Percentiles rank a stretch among this genome's conserved stretches.
Conservation (phyloP, 2,329 filamentous ascomycete species). For the Bipolaris victoriae region DNA sequence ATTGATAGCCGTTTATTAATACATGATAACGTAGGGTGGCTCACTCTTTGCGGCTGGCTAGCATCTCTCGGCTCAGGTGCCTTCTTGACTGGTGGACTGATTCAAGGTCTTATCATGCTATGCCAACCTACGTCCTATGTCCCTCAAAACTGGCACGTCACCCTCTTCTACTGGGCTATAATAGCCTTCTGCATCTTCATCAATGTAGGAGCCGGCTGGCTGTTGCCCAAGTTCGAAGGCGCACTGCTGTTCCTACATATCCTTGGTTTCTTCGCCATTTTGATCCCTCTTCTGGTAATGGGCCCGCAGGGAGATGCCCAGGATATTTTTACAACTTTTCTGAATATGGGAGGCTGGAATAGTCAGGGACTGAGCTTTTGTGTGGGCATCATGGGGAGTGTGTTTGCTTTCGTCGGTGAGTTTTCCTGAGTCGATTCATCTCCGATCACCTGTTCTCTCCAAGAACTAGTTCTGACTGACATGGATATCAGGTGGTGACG, state of each 20-base stretch:
- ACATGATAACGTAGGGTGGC: slow-evolving; percentile 44
- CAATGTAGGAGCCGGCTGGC: slow-evolving; percentile 53
- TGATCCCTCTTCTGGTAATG: slow-evolving; percentile 55
- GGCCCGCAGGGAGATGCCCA: slow-evolving; percentile 47
- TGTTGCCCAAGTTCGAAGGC: slow-evolving; percentile 57
- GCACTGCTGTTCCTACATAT: slow-evolving; percentile 56
- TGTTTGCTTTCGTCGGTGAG: slow-evolving; percentile 46
- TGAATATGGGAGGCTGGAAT: slow-evolving; percentile 54
- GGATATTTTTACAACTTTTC: slow-evolving; percentile 55
- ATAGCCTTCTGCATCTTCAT: slow-evolving; percentile 49
- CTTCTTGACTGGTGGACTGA: slow-evolving; percentile 35
- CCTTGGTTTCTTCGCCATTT: slow-evolving; percentile 57
- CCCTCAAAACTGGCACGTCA: slow-evolving; percentile 56
- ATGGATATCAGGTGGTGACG: slow-evolving; percentile 30
- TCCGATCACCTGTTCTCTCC: background rate
- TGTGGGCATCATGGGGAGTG: slow-evolving; percentile 47
- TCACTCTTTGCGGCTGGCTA: slow-evolving; percentile 51
- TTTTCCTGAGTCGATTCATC: background rate
- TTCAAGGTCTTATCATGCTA: slow-evolving; percentile 46
- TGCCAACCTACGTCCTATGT: slow-evolving; percentile 47
- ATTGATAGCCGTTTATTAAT: background rate
- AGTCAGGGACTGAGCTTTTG: slow-evolving; percentile 52
- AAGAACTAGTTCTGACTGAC: background rate
- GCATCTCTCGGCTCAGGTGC: slow-evolving; percentile 38
- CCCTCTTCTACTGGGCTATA: slow-evolving; percentile 56